These are phyloP conservation scores for Aechmea fasciata DNA, from an alignment of 176 grass and related monocot genomes.

Conservation along the genomic window DNA sequence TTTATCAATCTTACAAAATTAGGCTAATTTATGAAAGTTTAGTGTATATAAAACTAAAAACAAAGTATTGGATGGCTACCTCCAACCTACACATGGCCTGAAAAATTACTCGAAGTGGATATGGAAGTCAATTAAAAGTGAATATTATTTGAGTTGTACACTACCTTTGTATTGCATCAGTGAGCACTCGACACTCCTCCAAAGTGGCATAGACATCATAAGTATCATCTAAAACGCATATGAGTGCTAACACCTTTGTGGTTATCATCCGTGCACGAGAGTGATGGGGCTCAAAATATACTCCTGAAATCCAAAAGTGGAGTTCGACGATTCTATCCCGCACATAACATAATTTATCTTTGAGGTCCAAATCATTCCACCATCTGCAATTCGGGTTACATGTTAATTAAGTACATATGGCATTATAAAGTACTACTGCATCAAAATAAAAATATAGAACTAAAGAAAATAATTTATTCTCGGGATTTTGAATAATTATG, in stretches of 20 bases:
- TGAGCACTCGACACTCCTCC: constrained; percentile 29
- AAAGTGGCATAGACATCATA: constrained; percentile 36
- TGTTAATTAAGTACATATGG: neutral
- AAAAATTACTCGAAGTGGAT: no score
- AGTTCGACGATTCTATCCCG: constrained; percentile 33
- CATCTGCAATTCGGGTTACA: constrained; percentile 18
- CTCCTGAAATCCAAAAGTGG: no score
- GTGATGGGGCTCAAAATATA: constrained; percentile 17
- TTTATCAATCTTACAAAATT: no score
- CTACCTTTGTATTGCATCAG: constrained; percentile 36
- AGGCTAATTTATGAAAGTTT: no score
- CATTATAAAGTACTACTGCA: neutral
- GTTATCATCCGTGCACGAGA: constrained; percentile 24
- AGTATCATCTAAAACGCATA: constrained; percentile 36
- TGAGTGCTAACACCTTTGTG: constrained; percentile 5
- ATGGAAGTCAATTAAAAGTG: no score
- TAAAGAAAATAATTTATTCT: neutral
- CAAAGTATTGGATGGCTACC: no score
- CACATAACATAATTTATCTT: constrained; percentile 11
- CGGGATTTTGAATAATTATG: no score
- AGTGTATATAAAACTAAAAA: no score
- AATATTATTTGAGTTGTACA: no score
- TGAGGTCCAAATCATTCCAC: constrained; percentile 26
- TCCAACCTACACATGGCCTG: no score
- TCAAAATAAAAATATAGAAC: neutral